Evolutionary conservation across 2,329 filamentous ascomycete genomes (phyloP).

Genomic region (Gremmenia infestans): DNA sequence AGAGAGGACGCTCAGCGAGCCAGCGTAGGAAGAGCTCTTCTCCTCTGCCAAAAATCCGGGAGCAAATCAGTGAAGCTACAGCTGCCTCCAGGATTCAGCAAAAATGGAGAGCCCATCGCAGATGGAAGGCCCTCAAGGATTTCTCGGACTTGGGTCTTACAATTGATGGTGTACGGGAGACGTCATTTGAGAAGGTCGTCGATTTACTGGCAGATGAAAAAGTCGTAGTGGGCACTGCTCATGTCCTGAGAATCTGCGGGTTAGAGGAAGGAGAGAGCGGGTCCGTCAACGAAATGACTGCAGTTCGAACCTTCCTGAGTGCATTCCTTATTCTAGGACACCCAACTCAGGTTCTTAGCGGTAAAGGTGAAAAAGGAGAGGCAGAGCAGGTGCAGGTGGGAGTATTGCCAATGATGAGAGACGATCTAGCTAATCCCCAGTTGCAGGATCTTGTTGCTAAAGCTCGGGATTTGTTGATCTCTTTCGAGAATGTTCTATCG

Average conservation of each 20-base stretch:
- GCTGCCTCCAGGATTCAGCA: constrained; percentile 64
- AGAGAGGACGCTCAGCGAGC: constrained; percentile 51
- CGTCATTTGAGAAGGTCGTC: constrained; percentile 70
- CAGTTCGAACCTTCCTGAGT: constrained; percentile 71
- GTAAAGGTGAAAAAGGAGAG: constrained; percentile 54
- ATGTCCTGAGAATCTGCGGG: constrained; percentile 64
- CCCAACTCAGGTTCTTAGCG: constrained; percentile 71
- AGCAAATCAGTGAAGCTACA: constrained; percentile 49
- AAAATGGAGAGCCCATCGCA: constrained; percentile 59
- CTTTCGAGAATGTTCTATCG: constrained; percentile 69
- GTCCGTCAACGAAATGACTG: constrained; percentile 63
- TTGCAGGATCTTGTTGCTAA: constrained; percentile 70
- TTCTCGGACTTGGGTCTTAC: constrained; percentile 64
- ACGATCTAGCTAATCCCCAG: constrained; percentile 56
- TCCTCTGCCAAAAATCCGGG: constrained; percentile 45
- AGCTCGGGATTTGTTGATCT: constrained; percentile 69
- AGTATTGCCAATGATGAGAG: constrained; percentile 41
- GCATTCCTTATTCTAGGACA: constrained; percentile 77
- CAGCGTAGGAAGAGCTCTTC: constrained; percentile 44
- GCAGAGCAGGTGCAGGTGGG: constrained; percentile 54
- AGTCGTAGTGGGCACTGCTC: constrained; percentile 61
- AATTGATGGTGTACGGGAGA: constrained; percentile 64
- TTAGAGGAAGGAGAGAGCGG: constrained; percentile 60
- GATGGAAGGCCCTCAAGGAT: constrained; percentile 56
- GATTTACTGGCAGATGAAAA: constrained; percentile 61